Evolutionary conservation across 306 rosid species (phyloP).

Genomic region (Vigna mungo): DNA sequence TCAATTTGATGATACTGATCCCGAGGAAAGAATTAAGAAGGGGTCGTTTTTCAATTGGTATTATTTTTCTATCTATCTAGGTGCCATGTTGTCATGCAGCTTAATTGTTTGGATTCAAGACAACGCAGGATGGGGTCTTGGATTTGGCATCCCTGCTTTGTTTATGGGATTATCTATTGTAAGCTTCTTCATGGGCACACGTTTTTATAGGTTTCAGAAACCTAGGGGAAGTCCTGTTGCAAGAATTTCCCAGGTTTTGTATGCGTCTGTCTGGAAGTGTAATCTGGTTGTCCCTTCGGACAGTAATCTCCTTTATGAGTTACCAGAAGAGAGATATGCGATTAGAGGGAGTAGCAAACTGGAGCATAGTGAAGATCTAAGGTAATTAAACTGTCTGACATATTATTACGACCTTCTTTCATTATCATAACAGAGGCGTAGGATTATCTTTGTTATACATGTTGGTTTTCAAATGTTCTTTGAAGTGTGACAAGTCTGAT

Average conservation of each 20-base stretch:
- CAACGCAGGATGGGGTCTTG: slow-evolving; percentile 93
- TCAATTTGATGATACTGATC: slow-evolving; percentile 92
- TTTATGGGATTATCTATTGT: slow-evolving; percentile 74
- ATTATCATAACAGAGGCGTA: slow-evolving; percentile 8
- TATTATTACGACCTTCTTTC: slow-evolving; percentile 6
- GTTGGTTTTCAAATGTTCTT: slow-evolving; percentile 24
- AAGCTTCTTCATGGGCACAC: slow-evolving; percentile 82
- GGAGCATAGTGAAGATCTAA: slow-evolving; percentile 73
- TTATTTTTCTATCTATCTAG: slow-evolving; percentile 84
- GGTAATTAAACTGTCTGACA: slow-evolving; percentile 51
- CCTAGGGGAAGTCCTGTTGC: slow-evolving; percentile 87
- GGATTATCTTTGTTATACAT: background rate
- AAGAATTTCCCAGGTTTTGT: slow-evolving; percentile 86
- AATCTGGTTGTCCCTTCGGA: slow-evolving; percentile 68
- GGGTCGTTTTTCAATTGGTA: slow-evolving; percentile 94
- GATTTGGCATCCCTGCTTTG: slow-evolving; percentile 92
- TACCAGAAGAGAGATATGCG: slow-evolving; percentile 61
- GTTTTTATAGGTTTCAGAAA: slow-evolving; percentile 84
- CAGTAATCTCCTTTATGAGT: slow-evolving; percentile 71
- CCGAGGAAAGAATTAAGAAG: slow-evolving; percentile 72
- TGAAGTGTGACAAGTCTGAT: slow-evolving; percentile 9
- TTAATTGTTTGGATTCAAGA: slow-evolving; percentile 89
- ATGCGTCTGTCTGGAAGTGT: slow-evolving; percentile 73
- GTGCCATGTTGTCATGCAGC: slow-evolving; percentile 80
- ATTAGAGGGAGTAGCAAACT: slow-evolving; percentile 78